phyloP scores from a whole-genome alignment of 116 monocot genomes.

The Cymodocea nodosa region DNA sequence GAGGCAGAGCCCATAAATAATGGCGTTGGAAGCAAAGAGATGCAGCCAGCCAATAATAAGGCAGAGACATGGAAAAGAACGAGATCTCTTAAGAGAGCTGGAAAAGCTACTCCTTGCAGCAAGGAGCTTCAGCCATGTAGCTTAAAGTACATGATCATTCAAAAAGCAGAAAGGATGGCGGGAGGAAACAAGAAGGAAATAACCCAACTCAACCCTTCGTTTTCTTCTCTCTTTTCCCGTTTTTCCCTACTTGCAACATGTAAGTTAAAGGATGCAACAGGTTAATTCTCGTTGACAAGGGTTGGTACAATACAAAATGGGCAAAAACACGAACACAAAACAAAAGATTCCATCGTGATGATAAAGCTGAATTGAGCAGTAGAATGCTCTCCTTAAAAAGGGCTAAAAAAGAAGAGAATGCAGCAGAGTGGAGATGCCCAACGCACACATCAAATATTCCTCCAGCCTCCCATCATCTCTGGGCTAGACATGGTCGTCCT shows the following conservation, averaged over 20 bases:
- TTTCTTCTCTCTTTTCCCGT: neutral
- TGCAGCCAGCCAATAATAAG: too few species aligned
- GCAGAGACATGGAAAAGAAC: neutral
- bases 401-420: neutral
- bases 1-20: too few species aligned
- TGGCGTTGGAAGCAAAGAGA: neutral
- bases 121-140: conserved; percentile 2
- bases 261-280: neutral
- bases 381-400: neutral
- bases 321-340: conserved; percentile 1
- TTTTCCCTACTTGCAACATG: neutral
- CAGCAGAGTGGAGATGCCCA: neutral
- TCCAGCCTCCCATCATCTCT: conserved; percentile 2
- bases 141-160: conserved; percentile 6
- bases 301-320: neutral
- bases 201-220: neutral
- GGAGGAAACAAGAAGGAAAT: neutral
- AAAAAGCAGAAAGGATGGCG: neutral
- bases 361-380: conserved; percentile 5
- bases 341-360: neutral
- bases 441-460: neutral
- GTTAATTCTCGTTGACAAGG: too few species aligned
- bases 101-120: conserved; percentile 1
- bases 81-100: neutral
- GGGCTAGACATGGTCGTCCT: neutral